phyloP scores from a whole-genome alignment of 1,139 yeast species.

The Saccharomyces uvarum region DNA sequence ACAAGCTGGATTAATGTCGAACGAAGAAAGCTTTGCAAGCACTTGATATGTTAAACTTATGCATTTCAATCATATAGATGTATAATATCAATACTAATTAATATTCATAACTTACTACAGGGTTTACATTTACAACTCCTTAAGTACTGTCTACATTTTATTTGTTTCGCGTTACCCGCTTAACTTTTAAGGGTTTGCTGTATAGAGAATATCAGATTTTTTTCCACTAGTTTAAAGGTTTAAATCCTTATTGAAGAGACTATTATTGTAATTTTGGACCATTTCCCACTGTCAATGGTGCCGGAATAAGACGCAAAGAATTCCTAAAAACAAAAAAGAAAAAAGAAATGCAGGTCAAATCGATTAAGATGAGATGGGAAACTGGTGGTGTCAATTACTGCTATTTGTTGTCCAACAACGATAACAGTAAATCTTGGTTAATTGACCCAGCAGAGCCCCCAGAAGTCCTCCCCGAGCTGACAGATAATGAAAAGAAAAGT shows the following conservation, averaged over 20 bases:
- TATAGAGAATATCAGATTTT: background rate
- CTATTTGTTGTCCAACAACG: slow-evolving; percentile 67
- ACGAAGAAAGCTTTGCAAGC: background rate
- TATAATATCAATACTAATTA: background rate
- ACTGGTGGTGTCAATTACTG: slow-evolving; percentile 79
- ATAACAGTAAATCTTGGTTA: slow-evolving; percentile 64
- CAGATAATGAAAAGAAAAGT: slow-evolving; percentile 34
- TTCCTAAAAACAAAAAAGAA: background rate
- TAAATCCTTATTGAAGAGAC: background rate
- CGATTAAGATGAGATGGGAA: slow-evolving; percentile 94
- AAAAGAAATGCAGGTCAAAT: slow-evolving; percentile 67
- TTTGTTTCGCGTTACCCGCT: background rate
- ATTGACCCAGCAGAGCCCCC: slow-evolving; percentile 88
- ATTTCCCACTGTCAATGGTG: background rate
- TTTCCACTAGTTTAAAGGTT: background rate
- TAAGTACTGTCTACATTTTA: background rate
- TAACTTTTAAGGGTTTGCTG: background rate
- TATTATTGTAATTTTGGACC: background rate
- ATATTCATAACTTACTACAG: background rate
- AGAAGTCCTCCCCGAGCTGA: slow-evolving; percentile 41
- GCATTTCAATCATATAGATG: background rate
- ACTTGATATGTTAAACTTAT: background rate
- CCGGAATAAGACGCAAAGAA: background rate
- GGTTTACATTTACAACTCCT: too few species aligned
- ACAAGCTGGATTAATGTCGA: slow-evolving; percentile 4